Evolutionary conservation across 495 filamentous ascomycete genomes (phyloP).

Genomic region (Hyaloscypha bicolor): DNA sequence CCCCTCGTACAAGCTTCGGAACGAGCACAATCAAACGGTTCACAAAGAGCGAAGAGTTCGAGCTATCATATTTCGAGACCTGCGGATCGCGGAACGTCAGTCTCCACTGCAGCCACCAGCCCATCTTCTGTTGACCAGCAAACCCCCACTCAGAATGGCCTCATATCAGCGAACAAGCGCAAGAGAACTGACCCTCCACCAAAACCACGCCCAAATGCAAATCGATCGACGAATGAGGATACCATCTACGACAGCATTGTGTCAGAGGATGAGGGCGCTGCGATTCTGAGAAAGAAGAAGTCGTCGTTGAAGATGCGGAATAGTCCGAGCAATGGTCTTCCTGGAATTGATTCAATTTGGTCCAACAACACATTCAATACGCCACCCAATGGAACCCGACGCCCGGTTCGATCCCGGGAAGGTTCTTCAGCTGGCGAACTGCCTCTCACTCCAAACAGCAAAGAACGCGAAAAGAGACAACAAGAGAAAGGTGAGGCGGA

Average conservation of each 20-base stretch:
- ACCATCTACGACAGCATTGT: constrained; percentile 26
- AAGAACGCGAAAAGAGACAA: constrained; percentile 21
- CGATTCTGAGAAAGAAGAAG: constrained; percentile 20
- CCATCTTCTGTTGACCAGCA: constrained; percentile 24
- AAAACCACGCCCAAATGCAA: neutral
- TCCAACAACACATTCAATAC: constrained; percentile 23
- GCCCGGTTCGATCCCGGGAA: constrained; percentile 13
- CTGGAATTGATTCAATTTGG: constrained; percentile 11
- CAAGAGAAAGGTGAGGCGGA: constrained; percentile 5
- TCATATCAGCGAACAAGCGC: neutral
- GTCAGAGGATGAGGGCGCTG: constrained; percentile 23
- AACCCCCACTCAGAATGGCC: constrained; percentile 1
- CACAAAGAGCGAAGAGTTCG: constrained; percentile 25
- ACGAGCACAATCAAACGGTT: constrained; percentile 11
- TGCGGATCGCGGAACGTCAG: constrained; percentile 27
- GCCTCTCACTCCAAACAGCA: constrained; percentile 28
- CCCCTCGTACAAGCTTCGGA: constrained; percentile 3
- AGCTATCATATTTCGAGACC: constrained; percentile 31
- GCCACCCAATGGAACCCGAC: constrained; percentile 17
- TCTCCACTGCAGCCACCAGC: constrained; percentile 31
- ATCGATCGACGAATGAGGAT: constrained; percentile 21
- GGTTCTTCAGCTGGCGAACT: constrained; percentile 17
- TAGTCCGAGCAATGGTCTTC: constrained; percentile 12
- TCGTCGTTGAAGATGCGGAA: constrained; percentile 18
- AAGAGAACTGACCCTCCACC: neutral